Conservation (phyloP, 2,329 filamentous ascomycete species). For the Xylogone sp. region DNA sequence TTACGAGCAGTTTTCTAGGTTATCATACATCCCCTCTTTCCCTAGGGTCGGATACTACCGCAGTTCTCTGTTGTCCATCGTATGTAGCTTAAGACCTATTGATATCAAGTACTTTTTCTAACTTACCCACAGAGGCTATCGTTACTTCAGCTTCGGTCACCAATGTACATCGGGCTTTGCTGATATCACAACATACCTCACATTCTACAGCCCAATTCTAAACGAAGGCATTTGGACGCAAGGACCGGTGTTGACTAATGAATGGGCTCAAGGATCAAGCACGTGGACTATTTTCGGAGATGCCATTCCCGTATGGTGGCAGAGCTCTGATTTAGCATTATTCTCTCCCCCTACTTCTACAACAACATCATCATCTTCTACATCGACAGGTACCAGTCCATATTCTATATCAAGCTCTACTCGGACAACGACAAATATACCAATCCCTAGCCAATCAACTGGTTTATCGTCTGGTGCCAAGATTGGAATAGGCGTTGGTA, state of each 20-base stretch:
- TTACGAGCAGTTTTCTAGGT: neutral
- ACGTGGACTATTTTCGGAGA: conserved; percentile 3
- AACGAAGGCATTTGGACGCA: neutral
- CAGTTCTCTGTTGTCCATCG: conserved; percentile 6
- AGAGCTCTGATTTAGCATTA: conserved; percentile 1
- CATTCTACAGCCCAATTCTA: conserved; percentile 1
- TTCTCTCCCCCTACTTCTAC: neutral
- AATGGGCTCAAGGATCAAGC: too few species aligned
- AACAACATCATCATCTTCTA: neutral
- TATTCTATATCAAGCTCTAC: neutral
- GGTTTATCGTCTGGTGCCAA: neutral
- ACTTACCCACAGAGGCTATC: neutral
- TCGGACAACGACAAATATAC: neutral
- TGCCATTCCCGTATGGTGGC: conserved; percentile 3
- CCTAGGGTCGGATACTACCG: conserved; percentile 3
- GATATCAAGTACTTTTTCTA: too few species aligned
- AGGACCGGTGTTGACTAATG: neutral
- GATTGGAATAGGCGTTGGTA: neutral
- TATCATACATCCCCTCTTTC: neutral
- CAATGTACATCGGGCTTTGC: conserved; percentile 1
- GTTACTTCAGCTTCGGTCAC: neutral
- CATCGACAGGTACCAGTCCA: neutral
- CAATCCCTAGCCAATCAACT: neutral
- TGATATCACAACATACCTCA: neutral
- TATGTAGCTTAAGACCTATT: too few species aligned